phyloP scores from a whole-genome alignment of 257 asterid species.

The Plantago elongata region DNA sequence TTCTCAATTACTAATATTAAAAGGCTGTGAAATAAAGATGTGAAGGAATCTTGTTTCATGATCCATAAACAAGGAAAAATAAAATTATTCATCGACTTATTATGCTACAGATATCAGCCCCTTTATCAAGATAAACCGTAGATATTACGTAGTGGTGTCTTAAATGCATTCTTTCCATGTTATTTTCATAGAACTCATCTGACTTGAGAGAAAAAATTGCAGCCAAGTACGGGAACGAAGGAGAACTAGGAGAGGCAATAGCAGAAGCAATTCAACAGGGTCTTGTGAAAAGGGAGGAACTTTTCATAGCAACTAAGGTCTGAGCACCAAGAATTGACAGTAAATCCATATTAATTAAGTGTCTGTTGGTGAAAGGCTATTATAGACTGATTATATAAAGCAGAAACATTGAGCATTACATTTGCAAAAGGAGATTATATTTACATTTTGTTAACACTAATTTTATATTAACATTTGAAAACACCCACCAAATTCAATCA shows the following conservation, averaged over 20 bases:
- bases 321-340: no score
- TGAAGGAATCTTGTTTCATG: no score
- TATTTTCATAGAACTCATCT: background rate
- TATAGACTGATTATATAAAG: no score
- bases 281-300: constrained; percentile 25
- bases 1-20: no score
- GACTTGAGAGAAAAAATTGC: background rate
- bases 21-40: background rate
- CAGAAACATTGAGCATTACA: no score
- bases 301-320: constrained; percentile 22
- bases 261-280: constrained; percentile 22
- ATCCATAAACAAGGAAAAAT: background rate
- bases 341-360: no score
- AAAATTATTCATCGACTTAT: background rate
- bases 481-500: no score
- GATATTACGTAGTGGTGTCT: background rate
- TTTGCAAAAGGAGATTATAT: no score
- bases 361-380: no score
- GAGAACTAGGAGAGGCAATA: constrained; percentile 21
- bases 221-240: constrained; percentile 26
- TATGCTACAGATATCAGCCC: background rate
- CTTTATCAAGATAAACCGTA: no score
- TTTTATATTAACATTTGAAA: no score
- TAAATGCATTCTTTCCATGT: background rate
- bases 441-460: no score